Conservation (phyloP, 495 filamentous ascomycete genomes). For the Tuber brumale region DNA sequence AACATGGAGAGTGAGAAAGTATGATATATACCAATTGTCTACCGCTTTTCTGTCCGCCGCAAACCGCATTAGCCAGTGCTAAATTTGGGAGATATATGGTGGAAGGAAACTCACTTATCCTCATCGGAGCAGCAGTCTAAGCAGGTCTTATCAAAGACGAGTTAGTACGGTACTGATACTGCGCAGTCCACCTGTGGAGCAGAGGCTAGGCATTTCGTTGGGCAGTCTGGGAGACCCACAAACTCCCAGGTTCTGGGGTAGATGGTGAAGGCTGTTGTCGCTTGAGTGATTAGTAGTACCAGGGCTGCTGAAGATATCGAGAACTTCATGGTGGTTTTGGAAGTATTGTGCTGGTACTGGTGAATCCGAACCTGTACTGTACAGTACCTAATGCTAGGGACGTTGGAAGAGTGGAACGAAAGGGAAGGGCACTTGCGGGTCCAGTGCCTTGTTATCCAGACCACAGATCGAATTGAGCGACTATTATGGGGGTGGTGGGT, state of each 20-base stretch:
- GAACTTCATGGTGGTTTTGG: background rate
- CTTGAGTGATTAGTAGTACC: background rate
- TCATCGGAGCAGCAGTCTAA: conserved; percentile 1
- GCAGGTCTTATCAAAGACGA: background rate
- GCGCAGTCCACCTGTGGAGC: background rate
- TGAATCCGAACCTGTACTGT: background rate
- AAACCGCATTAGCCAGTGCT: background rate
- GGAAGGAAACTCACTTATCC: background rate
- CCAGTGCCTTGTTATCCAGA: background rate
- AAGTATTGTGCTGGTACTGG: background rate
- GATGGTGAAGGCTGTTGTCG: background rate
- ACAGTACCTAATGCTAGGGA: background rate
- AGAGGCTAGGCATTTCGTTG: background rate
- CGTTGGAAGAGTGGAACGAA: background rate
- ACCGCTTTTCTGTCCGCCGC: background rate
- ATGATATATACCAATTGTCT: background rate
- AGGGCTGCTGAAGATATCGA: background rate
- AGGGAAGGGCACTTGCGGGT: background rate
- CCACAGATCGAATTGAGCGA: background rate
- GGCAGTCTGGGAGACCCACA: background rate
- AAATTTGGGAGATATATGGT: background rate
- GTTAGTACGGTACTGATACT: background rate
- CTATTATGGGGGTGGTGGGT: background rate
- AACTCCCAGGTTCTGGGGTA: background rate
- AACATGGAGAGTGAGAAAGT: background rate